Evolutionary conservation across 257 asterid genomes (phyloP).

Genomic region (Gentiana straminea): DNA sequence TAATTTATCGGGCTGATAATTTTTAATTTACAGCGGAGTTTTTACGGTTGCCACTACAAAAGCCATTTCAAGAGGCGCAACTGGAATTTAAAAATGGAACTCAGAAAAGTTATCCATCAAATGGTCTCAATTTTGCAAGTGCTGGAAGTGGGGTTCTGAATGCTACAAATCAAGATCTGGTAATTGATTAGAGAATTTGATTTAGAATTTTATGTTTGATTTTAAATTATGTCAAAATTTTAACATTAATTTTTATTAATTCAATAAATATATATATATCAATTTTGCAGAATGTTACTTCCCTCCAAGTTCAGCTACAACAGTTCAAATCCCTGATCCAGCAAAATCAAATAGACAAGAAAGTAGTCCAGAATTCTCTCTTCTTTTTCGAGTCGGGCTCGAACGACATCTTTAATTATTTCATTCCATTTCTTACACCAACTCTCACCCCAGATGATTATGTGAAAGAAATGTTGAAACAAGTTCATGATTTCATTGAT

Average conservation of each 20-base stretch:
- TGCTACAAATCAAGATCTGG: slow-evolving; percentile 45
- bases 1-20: neutral
- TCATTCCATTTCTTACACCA: slow-evolving; percentile 35
- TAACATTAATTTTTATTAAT: neutral
- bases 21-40: slow-evolving; percentile 35
- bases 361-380: slow-evolving; percentile 24
- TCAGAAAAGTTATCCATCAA: slow-evolving; percentile 33
- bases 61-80: slow-evolving; percentile 45
- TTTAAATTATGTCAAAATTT: neutral
- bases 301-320: slow-evolving; percentile 44
- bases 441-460: slow-evolving; percentile 36
- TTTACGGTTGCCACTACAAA: slow-evolving; percentile 50
- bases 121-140: slow-evolving; percentile 77
- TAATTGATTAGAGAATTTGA: slow-evolving; percentile 12
- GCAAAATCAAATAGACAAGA: slow-evolving; percentile 26
- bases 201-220: too few relatives aligned
- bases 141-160: slow-evolving; percentile 76
- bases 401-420: slow-evolving; percentile 55
- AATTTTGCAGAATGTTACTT: slow-evolving; percentile 38
- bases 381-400: slow-evolving; percentile 64
- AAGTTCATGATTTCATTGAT: slow-evolving; percentile 22
- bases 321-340: slow-evolving; percentile 40
- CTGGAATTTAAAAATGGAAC: slow-evolving; percentile 31
- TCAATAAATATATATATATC: neutral
- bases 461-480: slow-evolving; percentile 38